Percentiles rank a stretch among this genome's conserved stretches.
Conservation (phyloP, 805 yeast genomes). For the Sungouiella thailandica region DNA sequence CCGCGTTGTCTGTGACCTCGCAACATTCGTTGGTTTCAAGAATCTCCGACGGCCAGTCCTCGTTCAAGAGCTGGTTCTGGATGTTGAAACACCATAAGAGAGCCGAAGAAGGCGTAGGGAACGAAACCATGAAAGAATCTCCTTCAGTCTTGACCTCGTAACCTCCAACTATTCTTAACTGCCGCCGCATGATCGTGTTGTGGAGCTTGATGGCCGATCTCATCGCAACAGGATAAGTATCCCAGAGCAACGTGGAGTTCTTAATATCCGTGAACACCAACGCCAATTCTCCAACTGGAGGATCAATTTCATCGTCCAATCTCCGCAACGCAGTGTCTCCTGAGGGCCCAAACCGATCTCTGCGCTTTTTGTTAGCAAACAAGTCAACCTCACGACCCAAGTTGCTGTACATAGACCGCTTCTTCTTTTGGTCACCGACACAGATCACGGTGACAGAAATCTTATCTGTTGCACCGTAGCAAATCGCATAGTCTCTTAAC, state of each 20-base stretch:
- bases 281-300: slow-evolving; percentile 92
- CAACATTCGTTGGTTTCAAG: slow-evolving; percentile 80
- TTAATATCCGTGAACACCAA: slow-evolving; percentile 97
- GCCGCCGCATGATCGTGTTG: slow-evolving; percentile 90
- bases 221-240: slow-evolving; percentile 88
- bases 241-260: slow-evolving; percentile 92
- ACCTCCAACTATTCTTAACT: slow-evolving; percentile 88
- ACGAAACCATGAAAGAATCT: slow-evolving; percentile 97
- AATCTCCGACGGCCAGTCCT: slow-evolving; percentile 96
- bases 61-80: slow-evolving; percentile 72
- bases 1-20: slow-evolving; percentile 62
- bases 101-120: slow-evolving; percentile 88
- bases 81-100: slow-evolving; percentile 92
- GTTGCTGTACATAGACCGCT: slow-evolving; percentile 30
- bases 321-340: slow-evolving; percentile 80
- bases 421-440: slow-evolving; percentile 46
- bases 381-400: slow-evolving; percentile 34
- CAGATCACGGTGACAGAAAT: slow-evolving; percentile 78
- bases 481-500: slow-evolving; percentile 87
- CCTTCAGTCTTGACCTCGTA: slow-evolving; percentile 99
- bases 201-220: slow-evolving; percentile 94
- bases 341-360: slow-evolving; percentile 39
- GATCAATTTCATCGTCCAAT: slow-evolving; percentile 83
- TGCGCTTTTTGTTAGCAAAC: slow-evolving; percentile 31
- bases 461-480: slow-evolving; percentile 82